Evolutionary conservation across 257 asterid genomes (phyloP).

Genomic region (Buddleja alternifolia): DNA sequence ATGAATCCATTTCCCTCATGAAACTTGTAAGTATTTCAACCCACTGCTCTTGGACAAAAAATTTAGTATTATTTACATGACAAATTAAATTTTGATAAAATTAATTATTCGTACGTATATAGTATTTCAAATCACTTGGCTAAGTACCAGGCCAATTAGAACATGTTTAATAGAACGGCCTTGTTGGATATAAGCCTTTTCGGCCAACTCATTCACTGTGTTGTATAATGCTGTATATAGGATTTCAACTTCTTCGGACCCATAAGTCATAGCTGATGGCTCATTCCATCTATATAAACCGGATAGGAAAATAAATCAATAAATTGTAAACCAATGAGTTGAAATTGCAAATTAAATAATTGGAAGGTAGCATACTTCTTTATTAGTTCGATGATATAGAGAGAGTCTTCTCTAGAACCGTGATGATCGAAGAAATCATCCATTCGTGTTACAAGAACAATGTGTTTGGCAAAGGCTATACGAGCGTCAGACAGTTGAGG

Average conservation of each 20-base stretch:
- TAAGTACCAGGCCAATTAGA: constrained; percentile 36
- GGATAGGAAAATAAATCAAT: not conserved
- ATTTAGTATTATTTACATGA: not conserved
- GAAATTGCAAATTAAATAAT: not conserved
- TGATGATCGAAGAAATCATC: constrained; percentile 54
- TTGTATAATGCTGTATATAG: constrained; percentile 35
- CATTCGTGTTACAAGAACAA: constrained; percentile 32
- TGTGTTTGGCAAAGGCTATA: constrained; percentile 31
- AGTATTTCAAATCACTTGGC: no score
- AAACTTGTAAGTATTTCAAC: constrained; percentile 26
- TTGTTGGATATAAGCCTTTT: constrained; percentile 36
- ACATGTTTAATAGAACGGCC: constrained; percentile 36
- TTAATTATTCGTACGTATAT: no score
- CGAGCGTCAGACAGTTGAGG: constrained; percentile 45
- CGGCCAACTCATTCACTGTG: constrained; percentile 45
- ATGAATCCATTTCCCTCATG: constrained; percentile 36
- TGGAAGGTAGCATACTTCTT: constrained; percentile 28
- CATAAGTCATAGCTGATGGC: constrained; percentile 20
- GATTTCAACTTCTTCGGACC: constrained; percentile 38
- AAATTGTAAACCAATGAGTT: no score
- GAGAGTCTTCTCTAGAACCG: constrained; percentile 44
- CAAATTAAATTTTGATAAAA: not conserved
- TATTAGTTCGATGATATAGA: constrained; percentile 32
- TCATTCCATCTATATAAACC: constrained; percentile 47
- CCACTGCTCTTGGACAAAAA: constrained; percentile 26